A percentile compares a stretch with the other conserved stretches of the same genome.
Evolutionary conservation across 2,329 filamentous ascomycete genomes (phyloP).

Genomic region (Aspergillus felis): DNA sequence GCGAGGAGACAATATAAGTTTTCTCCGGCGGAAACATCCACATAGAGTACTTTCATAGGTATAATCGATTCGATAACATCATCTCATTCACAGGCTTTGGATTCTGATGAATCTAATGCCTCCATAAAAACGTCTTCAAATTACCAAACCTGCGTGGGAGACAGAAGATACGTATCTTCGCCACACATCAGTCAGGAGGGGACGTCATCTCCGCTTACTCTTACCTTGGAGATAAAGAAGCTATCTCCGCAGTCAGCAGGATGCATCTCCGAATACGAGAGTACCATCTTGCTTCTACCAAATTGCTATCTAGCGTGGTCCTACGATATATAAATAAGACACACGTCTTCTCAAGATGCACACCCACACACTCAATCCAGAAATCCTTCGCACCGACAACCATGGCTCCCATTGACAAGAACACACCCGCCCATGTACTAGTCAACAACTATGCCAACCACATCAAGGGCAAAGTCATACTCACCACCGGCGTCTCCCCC

Average conservation of each 20-base stretch:
- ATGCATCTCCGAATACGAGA: too few species aligned
- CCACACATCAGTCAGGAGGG: too few species aligned
- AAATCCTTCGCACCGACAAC: background rate
- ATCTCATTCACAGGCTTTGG: background rate
- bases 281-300: too few species aligned
- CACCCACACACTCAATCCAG: background rate
- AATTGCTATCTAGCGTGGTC: background rate
- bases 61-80: background rate
- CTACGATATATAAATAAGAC: background rate
- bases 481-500: constrained; percentile 41
- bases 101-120: background rate
- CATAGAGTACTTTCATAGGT: background rate
- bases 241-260: too few species aligned
- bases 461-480: constrained; percentile 29
- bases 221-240: too few species aligned
- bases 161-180: too few species aligned
- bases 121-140: background rate
- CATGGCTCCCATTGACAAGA: background rate
- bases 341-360: background rate
- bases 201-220: too few species aligned
- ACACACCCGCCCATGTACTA: constrained; percentile 19
- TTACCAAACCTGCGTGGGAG: background rate
- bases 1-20: background rate
- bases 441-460: constrained; percentile 12
- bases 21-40: background rate